phyloP scores from a whole-genome alignment of 441 rosid genomes.

The Viola pubescens region DNA sequence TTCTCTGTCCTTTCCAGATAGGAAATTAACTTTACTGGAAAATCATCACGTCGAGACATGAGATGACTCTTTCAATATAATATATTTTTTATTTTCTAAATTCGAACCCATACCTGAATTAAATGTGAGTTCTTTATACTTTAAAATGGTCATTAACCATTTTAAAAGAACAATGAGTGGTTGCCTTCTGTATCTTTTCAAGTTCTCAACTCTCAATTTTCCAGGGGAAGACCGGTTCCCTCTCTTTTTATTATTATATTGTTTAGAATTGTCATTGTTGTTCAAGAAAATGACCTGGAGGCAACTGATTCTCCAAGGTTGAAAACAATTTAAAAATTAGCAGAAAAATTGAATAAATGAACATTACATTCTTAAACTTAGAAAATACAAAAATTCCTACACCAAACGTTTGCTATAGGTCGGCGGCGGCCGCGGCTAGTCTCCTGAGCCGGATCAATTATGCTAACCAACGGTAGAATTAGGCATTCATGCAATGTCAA shows the following conservation, averaged over 20 bases:
- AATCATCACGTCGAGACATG: too few relatives aligned
- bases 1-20: too few relatives aligned
- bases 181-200: conserved; percentile 2
- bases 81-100: too few relatives aligned
- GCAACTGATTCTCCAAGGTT: conserved; percentile 5
- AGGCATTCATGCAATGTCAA: conserved; percentile 10
- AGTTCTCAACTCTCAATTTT: conserved; percentile 10
- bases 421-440: conserved; percentile 8
- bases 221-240: conserved; percentile 15
- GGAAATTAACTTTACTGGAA: too few relatives aligned
- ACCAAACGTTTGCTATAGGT: conserved; percentile 4
- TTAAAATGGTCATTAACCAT: too few relatives aligned
- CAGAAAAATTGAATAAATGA: neutral
- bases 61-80: too few relatives aligned
- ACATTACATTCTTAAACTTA: neutral
- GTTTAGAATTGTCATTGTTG: neutral
- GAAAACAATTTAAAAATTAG: neutral
- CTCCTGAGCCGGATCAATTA: neutral
- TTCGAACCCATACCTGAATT: too few relatives aligned
- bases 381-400: neutral
- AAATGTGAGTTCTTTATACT: too few relatives aligned
- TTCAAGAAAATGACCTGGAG: conserved; percentile 4
- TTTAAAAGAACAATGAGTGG: neutral
- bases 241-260: neutral
- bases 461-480: neutral